Evolutionary conservation across 306 rosid species (phyloP), one percentile per base, ranked within the genome.

Genomic region (Pyrus betulifolia): DNA sequence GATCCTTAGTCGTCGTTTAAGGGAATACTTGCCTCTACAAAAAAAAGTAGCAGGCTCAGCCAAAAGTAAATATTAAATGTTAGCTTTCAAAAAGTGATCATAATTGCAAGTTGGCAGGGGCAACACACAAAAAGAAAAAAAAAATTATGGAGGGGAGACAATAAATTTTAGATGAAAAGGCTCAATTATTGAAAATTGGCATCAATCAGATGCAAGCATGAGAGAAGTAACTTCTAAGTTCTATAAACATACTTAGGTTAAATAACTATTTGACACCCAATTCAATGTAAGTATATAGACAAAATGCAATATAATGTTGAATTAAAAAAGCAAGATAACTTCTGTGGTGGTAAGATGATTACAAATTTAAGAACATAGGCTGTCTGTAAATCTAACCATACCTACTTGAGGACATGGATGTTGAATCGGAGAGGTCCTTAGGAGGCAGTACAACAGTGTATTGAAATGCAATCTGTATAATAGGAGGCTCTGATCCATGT

Each of bases 381-480:
- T 46, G 25, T 17, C 72, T 23, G 76, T 69, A 60, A 72, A 74
- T 81, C 64, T 51, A 71, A 74, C 67, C 80, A 61, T 88, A 92
- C 98, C 98, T 90, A 85, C 77, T 88, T 79, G 89, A 74, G 76
- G 93, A 80, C 68, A 67, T 79, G 44, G 17, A 71, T 72, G 13
- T 91, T 33, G 96, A 82, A 74, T 78, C 58, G 23, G 87, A 82
- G 86, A 86, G 95, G 76, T 92, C 93, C 85, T 82, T 81, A 31
- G 96, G 93, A 71, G 98, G 96, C 79, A 90, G 92, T 55, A 89
- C 95, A 78, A 95, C 97, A 38, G 97, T 81, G 76, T 95, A 95
- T 67, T 92, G 98, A 85, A 95, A 95, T 38, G 95, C 98, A 80
- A 92, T 89, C 82, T 95, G 98, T 82, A 95, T 71, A 4, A 87